These are phyloP conservation scores for Alternaria ventricosa DNA, from an alignment of 2,329 filamentous ascomycete species.

Conservation along the genomic window DNA sequence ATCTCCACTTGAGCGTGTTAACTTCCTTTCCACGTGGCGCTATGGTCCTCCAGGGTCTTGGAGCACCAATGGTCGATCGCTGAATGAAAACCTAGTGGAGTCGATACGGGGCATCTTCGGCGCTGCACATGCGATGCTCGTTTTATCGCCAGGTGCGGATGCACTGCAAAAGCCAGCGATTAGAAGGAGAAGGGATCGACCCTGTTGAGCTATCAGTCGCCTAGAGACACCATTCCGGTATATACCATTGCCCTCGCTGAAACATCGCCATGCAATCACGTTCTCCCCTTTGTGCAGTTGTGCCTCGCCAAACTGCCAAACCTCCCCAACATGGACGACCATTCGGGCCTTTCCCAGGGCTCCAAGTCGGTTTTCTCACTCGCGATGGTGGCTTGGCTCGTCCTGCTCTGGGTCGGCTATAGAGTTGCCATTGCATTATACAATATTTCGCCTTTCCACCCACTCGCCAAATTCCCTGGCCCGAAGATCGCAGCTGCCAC, in stretches of 20 bases:
- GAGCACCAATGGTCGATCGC: background rate
- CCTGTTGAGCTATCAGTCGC: background rate
- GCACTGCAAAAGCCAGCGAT: slow-evolving; percentile 2
- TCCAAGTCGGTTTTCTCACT: slow-evolving; percentile 19
- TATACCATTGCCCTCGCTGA: slow-evolving; percentile 19
- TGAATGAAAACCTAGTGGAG: background rate
- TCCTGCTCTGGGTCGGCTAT: slow-evolving; percentile 26
- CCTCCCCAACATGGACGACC: slow-evolving; percentile 21
- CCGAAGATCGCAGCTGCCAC: slow-evolving; percentile 38
- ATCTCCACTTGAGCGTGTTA: background rate
- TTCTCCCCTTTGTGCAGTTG: slow-evolving; percentile 11
- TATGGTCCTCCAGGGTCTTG: background rate
- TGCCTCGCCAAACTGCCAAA: slow-evolving; percentile 5
- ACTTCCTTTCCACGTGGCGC: slow-evolving; percentile 10
- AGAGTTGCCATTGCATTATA: slow-evolving; percentile 25
- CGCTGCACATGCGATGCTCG: background rate
- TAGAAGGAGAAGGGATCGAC: slow-evolving; percentile 9
- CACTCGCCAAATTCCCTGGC: slow-evolving; percentile 34
- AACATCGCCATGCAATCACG: slow-evolving; percentile 5
- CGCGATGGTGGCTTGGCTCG: slow-evolving; percentile 20
- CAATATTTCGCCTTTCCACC: slow-evolving; percentile 34
- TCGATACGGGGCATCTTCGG: background rate
- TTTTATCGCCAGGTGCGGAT: slow-evolving; percentile 1
- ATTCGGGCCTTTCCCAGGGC: slow-evolving; percentile 17
- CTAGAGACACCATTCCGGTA: slow-evolving; percentile 3